Base-by-base conservation (phyloP, 768 basidiomycete genomes). In the Pleurotus tuoliensis region DNA sequence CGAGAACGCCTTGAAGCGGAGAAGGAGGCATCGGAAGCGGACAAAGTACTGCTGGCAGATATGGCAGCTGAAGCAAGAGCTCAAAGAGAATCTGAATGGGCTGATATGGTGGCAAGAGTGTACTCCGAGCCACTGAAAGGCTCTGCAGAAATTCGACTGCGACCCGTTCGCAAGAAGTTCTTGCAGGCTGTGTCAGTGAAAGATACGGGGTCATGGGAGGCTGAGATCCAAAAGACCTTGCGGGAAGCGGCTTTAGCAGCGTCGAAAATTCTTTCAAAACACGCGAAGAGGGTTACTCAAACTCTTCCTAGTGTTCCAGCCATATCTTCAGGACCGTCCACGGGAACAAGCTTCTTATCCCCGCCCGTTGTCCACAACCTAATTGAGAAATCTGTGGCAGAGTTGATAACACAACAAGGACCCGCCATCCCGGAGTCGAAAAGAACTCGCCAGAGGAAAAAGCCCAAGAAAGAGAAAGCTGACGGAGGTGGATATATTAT, bases 21-120 rank as follows among this genome's bases (percentile, higher is more conserved):
- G 13, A 71, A 68, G 60, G 69, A 73, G 38, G 67, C 70, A 12
- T 70, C 71, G 5, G 79, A 82, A 56, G 76, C 75, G 16, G 41
- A 53, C 22, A 82, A 82, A 61, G 76, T 77, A 2, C 71, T 76
- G 3, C 69, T 90, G 3, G 84, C 76, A 2, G 78, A 76, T 65
- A 92, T 87, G 69, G 87, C 83, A 3, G 82, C 83, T 20, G 84
- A 86, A 56, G 82, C 84, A 0, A 79, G 77, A 43, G 64, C 66
- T 8, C 77, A 81, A 55, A 78, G 87, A 58, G 86, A 88, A 66
- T 71, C 70, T 34, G 85, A 84, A 56, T 94, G 90, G 90, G 77
- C 80, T 2, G 69, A 64, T 3, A 69, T 93, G 51, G 67, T 94
- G 5, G 58, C 63, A 37, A 73, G 71, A 15, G 69, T 88, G 41